Evolutionary conservation across 2,329 filamentous ascomycete genomes (phyloP), one percentile per base, ranked within the genome.

Genomic region (Hyphodiscus sp.): DNA sequence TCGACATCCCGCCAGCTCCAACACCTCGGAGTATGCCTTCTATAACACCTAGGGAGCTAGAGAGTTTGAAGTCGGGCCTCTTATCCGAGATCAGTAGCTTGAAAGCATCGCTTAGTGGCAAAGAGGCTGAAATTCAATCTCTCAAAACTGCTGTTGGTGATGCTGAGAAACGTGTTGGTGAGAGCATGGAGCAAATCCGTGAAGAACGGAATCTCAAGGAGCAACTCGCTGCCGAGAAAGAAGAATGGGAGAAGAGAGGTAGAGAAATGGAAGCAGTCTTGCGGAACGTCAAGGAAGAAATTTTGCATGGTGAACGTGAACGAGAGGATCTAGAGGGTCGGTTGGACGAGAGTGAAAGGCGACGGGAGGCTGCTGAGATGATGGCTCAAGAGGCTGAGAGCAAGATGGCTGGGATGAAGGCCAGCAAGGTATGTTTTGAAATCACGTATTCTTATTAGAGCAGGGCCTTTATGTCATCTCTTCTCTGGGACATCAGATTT

Each of bases 61-160:
- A 99, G 68, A 89, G 87, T 15, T 77, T 97, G 56, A 97, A 97
- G 69, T 96, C 91, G 0, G 81, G 81, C 20, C 95, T 95, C 64
- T 78, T 95, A 49, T 95, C 91, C 0, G 89, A 97, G 68, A 95
- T 99, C 55, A 95, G 90, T 58, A 90, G 88, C n/a, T 80, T 99
- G 18, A 94, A 89, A 66, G 94, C 94, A 2, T 92, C 89, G 10
- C 76, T 99, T 10, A 91, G 86, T 63, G 94, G 94, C 47, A 95
- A 94, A 65, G 92, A 97, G 68, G 92, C 92, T 6, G 91, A 97
- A 69, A 89, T 94, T 38, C 78, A 85, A 49, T 92, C 87, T 33
- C 79, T 97, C 54, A 96, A 96, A 69, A 83, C 87, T 44, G 90
- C 94, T 0, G 83, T 97, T 29, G 83, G 82, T 6, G 91, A 97